Conservation (phyloP, 1,284 basidiomycete species). For the Puccinia coronata region DNA sequence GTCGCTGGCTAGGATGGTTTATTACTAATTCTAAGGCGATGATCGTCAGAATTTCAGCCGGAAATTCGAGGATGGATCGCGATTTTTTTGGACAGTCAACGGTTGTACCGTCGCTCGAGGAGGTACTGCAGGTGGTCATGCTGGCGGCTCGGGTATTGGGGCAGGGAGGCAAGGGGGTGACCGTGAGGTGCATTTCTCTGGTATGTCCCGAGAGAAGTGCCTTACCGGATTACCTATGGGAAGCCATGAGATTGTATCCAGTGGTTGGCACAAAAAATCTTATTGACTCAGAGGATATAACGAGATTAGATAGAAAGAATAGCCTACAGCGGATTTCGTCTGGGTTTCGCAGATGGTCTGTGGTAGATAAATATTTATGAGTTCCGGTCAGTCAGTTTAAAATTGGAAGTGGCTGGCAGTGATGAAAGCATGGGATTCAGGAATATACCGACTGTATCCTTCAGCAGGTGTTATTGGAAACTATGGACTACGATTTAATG, state of each 20-base stretch:
- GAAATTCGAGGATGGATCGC: slow-evolving; percentile 17
- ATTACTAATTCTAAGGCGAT: slow-evolving; percentile 8
- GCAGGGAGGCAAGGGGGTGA: not conserved
- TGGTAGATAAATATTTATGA: not conserved
- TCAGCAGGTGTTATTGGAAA: not conserved
- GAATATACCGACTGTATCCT: not conserved
- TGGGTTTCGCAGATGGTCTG: not conserved
- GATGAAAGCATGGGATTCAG: not conserved
- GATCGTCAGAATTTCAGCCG: slow-evolving; percentile 19
- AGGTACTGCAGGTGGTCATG: not conserved
- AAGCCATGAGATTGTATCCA: slow-evolving; percentile 6
- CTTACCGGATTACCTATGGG: not conserved
- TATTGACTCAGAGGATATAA: not conserved
- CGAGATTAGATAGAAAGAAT: not conserved
- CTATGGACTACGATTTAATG: not conserved
- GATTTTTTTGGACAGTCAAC: not conserved
- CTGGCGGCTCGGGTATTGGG: not conserved
- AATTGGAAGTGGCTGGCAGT: not conserved
- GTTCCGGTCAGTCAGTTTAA: slow-evolving; percentile 2
- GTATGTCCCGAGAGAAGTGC: not conserved
- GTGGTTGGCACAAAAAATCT: not conserved
- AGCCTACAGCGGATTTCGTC: not conserved
- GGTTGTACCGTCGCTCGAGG: not conserved
- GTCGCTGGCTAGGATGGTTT: slow-evolving; percentile 4
- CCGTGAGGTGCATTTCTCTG: not conserved